Percentiles rank a stretch among this genome's conserved stretches.
Evolutionary conservation across 805 yeast genomes (phyloP).

Genomic region (Jamesozyma rosinii): DNA sequence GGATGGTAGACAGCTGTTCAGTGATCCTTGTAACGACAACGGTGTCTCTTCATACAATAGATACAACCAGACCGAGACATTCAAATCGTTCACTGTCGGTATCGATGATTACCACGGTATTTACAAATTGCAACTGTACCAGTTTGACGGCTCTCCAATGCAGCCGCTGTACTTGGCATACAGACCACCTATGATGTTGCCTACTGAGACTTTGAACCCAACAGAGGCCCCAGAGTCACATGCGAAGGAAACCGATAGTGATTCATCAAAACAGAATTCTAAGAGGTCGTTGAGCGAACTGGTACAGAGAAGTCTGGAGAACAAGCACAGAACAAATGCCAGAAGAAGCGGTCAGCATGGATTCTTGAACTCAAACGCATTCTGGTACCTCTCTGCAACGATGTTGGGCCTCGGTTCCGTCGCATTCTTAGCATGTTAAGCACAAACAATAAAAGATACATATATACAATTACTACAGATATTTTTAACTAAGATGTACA

Average conservation of each 20-base stretch:
- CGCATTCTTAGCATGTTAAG: slow-evolving; percentile 17
- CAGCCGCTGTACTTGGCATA: slow-evolving; percentile 89
- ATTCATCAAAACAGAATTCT: slow-evolving; percentile 19
- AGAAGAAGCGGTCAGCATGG: slow-evolving; percentile 8
- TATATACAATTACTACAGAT: too few species aligned
- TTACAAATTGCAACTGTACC: slow-evolving; percentile 60
- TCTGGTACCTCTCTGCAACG: slow-evolving; percentile 23
- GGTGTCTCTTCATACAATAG: slow-evolving; percentile 58
- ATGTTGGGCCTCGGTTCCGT: slow-evolving; percentile 25
- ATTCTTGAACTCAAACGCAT: slow-evolving; percentile 11
- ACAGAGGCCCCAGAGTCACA: slow-evolving; percentile 35
- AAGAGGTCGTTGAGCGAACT: slow-evolving; percentile 34
- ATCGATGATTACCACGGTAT: slow-evolving; percentile 81
- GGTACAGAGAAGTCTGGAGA: slow-evolving; percentile 68
- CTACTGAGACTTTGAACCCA: slow-evolving; percentile 86
- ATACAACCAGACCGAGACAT: slow-evolving; percentile 58
- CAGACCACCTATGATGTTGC: slow-evolving; percentile 92
- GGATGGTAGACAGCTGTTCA: slow-evolving; percentile 86
- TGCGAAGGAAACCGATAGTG: slow-evolving; percentile 10
- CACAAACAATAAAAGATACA: neutral
- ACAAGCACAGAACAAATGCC: slow-evolving; percentile 72
- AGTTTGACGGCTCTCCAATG: slow-evolving; percentile 68
- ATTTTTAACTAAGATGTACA: too few species aligned
- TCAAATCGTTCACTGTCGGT: slow-evolving; percentile 46
- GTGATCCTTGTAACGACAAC: slow-evolving; percentile 72